Evolutionary conservation across 2,329 filamentous ascomycete species (phyloP).

Genomic region (Colletotrichum tropicicola): DNA sequence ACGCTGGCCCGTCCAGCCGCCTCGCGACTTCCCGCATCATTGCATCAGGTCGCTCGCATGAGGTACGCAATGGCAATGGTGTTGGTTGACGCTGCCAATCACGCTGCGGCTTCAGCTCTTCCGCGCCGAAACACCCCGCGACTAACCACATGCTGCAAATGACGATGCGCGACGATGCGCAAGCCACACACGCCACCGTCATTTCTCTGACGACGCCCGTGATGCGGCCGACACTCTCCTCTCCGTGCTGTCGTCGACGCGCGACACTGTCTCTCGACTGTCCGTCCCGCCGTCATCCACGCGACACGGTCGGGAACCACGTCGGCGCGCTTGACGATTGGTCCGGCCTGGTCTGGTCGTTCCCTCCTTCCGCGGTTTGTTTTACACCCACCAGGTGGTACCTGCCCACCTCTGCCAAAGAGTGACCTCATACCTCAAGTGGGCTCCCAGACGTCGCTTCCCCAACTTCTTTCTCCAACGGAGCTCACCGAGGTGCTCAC

Average conservation of each 20-base stretch:
- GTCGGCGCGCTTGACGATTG: neutral
- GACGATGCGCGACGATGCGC: conserved; percentile 28
- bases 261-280: neutral
- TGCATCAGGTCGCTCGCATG: too few relatives aligned
- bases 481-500: neutral
- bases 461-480: neutral
- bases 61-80: too few relatives aligned
- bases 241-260: neutral
- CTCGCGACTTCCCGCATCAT: too few relatives aligned
- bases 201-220: conserved; percentile 6
- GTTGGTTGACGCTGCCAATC: conserved; percentile 3
- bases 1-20: too few relatives aligned
- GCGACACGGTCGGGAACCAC: neutral
- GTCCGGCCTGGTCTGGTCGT: neutral
- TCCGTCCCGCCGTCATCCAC: conserved; percentile 9
- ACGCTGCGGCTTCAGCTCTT: neutral
- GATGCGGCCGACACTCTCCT: neutral
- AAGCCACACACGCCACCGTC: conserved; percentile 24
- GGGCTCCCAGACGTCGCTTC: too few relatives aligned
- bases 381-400: too few relatives aligned
- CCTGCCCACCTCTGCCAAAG: neutral
- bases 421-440: neutral
- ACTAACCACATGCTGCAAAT: conserved; percentile 16
- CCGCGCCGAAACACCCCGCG: conserved; percentile 1
- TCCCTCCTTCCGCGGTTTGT: too few relatives aligned